Evolutionary conservation across 2,329 filamentous ascomycete genomes (phyloP).

Genomic region (Talaromyces sp.): DNA sequence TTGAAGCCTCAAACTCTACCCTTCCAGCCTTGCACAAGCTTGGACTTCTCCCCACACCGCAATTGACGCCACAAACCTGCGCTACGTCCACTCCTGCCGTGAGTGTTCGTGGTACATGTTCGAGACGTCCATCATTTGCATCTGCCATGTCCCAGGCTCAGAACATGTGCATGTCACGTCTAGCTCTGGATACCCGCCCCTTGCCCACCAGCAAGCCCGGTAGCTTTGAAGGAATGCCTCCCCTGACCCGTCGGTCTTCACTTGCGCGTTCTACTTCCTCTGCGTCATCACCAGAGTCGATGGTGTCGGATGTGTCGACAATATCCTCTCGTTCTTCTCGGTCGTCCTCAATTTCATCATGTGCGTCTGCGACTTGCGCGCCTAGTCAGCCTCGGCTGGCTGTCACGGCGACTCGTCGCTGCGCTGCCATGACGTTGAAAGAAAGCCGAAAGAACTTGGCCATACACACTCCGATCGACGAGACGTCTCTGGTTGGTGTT

Average conservation of each 20-base stretch:
- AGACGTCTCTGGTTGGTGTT: slow-evolving; percentile 31
- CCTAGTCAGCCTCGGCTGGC: slow-evolving; percentile 33
- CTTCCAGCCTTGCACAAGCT: slow-evolving; percentile 55
- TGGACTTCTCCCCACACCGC: slow-evolving; percentile 58
- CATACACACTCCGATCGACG: slow-evolving; percentile 39
- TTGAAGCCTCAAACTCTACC: slow-evolving; percentile 40
- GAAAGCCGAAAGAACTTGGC: slow-evolving; percentile 35
- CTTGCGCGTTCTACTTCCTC: slow-evolving; percentile 52
- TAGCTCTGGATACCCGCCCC: slow-evolving; percentile 50
- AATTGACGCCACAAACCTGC: slow-evolving; percentile 56
- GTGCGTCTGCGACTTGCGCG: slow-evolving; percentile 32
- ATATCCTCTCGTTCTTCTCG: slow-evolving; percentile 53
- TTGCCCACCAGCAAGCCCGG: slow-evolving; percentile 34
- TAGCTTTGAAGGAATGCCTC: slow-evolving; percentile 47
- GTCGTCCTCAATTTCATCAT: slow-evolving; percentile 48
- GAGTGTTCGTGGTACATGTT: slow-evolving; percentile 50
- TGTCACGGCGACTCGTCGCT: slow-evolving; percentile 40
- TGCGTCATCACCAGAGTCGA: slow-evolving; percentile 58
- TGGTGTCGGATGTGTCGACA: slow-evolving; percentile 58
- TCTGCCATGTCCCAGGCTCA: slow-evolving; percentile 57
- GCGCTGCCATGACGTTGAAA: slow-evolving; percentile 37
- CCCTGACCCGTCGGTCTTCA: slow-evolving; percentile 48
- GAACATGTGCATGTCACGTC: slow-evolving; percentile 53
- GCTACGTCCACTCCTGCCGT: slow-evolving; percentile 58
- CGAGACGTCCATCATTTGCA: slow-evolving; percentile 56